Evolutionary conservation across 2,329 filamentous ascomycete genomes (phyloP).

Genomic region (Aspergillus novofumigatus): DNA sequence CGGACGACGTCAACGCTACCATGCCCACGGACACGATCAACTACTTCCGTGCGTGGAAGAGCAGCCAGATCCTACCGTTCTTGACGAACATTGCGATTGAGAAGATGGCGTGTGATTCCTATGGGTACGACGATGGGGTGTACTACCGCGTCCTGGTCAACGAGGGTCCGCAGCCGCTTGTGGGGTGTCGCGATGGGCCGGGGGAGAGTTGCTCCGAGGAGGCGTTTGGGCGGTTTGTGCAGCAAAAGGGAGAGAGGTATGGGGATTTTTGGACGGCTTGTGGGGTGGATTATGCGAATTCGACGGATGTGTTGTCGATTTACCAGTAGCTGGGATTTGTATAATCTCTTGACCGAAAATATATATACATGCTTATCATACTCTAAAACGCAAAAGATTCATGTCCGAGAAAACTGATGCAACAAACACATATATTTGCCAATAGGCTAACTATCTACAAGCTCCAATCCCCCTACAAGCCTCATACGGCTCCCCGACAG

Average conservation of each 20-base stretch:
- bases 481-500: background rate
- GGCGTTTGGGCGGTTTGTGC: slow-evolving; percentile 42
- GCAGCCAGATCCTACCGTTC: slow-evolving; percentile 61
- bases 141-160: slow-evolving; percentile 52
- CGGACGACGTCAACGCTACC: slow-evolving; percentile 55
- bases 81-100: slow-evolving; percentile 64
- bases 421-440: too few relatives aligned
- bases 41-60: slow-evolving; percentile 60
- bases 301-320: background rate
- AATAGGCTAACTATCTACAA: background rate
- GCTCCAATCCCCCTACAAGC: background rate
- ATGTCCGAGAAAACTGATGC: too few relatives aligned
- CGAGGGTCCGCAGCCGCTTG: slow-evolving; percentile 46
- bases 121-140: slow-evolving; percentile 52
- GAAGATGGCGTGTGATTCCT: slow-evolving; percentile 59
- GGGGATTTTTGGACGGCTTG: slow-evolving; percentile 6
- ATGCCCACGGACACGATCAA: slow-evolving; percentile 63
- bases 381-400: too few relatives aligned
- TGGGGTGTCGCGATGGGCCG: slow-evolving; percentile 48
- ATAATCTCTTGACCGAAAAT: too few relatives aligned
- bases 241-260: slow-evolving; percentile 33
- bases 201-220: slow-evolving; percentile 47
- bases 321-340: background rate
- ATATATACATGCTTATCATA: too few relatives aligned
- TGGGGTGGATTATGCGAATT: background rate